Base-by-base conservation (phyloP, 768 basidiomycete species). In the Dictyophora rubrovolvata region DNA sequence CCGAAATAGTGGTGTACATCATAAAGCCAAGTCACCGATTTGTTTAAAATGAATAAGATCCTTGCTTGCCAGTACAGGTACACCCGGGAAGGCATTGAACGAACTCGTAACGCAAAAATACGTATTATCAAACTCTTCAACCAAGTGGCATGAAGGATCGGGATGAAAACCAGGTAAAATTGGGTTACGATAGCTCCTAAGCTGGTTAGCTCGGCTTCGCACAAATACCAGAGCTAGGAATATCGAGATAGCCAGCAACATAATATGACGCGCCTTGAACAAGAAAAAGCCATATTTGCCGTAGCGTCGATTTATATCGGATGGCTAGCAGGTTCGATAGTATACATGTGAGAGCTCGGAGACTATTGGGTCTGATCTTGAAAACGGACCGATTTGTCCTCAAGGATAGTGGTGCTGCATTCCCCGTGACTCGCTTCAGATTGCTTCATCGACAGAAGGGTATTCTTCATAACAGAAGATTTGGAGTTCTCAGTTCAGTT, bases 81-180 rank as follows among this genome's bases (percentile, higher is more conserved):
- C 67, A 2, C 70, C 71, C 6, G 71, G 71, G 48, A 72, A 70
- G 20, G 71, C 69, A 52, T 70, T 71, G 60, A 72, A 72, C 5
- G 69, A 69, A 46, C 67, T 69, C 11, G 65, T 67, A 1, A 67
- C 71, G 62, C 70, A 72, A 61, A 70, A 72, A 57, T 70, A 72
- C 12, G 66, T 69, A 46, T 66, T 62, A 33, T 69, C 65, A 36
- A 36, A 56, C 20, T 56, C 55, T 22, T 21, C 18, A 46, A 66
- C 68, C 28, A 64, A 64, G 37, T 68, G 70, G 55, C 71, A 72
- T 20, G 67, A 68, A n/a, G 71, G 71, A 53, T 72, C 71, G 14
- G 71, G 71, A 47, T 69, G 64, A 55, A 72, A 72, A 5, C 71
- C 71, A 54, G 55, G 54, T 20, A 61, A 48, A 17, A 61, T 28